Base-by-base conservation (phyloP, 768 basidiomycete genomes). In the Chalciporus chontae region DNA sequence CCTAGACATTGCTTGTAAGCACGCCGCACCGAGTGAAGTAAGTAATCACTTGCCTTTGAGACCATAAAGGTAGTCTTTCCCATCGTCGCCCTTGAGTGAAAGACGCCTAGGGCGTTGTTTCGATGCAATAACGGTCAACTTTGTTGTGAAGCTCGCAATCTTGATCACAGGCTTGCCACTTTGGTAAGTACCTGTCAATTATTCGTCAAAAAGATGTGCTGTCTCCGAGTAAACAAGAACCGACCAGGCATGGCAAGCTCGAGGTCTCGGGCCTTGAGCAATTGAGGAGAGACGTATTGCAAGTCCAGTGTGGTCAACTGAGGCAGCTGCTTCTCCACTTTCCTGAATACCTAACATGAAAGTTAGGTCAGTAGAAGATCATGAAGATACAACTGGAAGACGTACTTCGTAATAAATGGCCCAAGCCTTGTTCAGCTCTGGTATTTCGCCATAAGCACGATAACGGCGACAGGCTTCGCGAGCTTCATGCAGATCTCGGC, bases 401-500 rank as follows among this genome's bases (percentile, higher is more conserved):
- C 84, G 54, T 63, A 92, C 93, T 42, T 83, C 83, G 61, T 97
- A 99, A 69, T 99, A 99, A 23, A 97, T 94, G 61, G 98, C 96
- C 96, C 96, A 99, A 27, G 96, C 96, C 63, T 89, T 91, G 65
- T 98, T 96, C 41, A 99, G 72, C 63, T 97, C 93, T 43, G 81
- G 83, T 48, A 83, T 78, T 64, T 99, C 94, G 21, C 90, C 90
- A 61, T 89, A 90, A 18, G 80, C 77, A 37, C 87, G 85, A 73
- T 87, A 99, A 43, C 90, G 80, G 43, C 85, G 79, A 57, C 91
- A 92, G 29, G 92, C 91, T 61, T 94, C 93, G 37, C 93, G 82
- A 11, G 96, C 96, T 61, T 95, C 93, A 24, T 82, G 83, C 24
- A 99, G 75, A 61, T 98, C 95, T 49, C 92, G 79, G 2, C 94